Evolutionary conservation across 1,139 yeast genomes (phyloP).

Genomic region (Kodamaea ohmeri): DNA sequence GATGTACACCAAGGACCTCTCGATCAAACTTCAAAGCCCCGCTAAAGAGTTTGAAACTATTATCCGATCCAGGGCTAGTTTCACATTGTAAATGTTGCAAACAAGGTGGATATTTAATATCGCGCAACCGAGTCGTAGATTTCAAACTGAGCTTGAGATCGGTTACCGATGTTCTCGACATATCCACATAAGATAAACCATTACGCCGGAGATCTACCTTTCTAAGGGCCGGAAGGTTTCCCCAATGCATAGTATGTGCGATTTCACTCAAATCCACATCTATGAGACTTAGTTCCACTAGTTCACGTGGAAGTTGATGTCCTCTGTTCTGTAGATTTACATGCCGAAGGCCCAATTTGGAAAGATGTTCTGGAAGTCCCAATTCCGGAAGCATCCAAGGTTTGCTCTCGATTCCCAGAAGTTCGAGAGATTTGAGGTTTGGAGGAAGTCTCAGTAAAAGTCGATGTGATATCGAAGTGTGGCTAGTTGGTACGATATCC

Average conservation of each 20-base stretch:
- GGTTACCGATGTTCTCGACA: slow-evolving; percentile 1
- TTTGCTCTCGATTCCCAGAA: slow-evolving; percentile 3
- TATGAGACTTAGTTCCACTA: neutral
- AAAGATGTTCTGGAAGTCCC: slow-evolving; percentile 2
- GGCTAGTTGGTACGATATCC: neutral
- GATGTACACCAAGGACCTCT: slow-evolving; percentile 5
- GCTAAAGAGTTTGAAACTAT: slow-evolving; percentile 5
- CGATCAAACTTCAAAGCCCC: slow-evolving; percentile 4
- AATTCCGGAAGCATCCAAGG: slow-evolving; percentile 5
- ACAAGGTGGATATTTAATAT: slow-evolving; percentile 2
- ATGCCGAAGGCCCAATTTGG: slow-evolving; percentile 1
- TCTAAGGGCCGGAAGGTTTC: slow-evolving; percentile 1
- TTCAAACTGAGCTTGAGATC: slow-evolving; percentile 5
- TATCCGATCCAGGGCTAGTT: neutral
- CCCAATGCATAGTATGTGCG: neutral
- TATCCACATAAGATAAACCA: slow-evolving; percentile 4
- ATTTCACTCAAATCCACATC: slow-evolving; percentile 2
- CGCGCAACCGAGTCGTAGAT: slow-evolving; percentile 3
- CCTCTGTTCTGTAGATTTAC: slow-evolving; percentile 3
- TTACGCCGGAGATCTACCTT: slow-evolving; percentile 3
- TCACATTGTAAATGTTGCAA: slow-evolving; percentile 2
- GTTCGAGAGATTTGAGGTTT: neutral
- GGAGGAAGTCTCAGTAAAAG: slow-evolving; percentile 2
- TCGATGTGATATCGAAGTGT: neutral
- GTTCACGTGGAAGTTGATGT: neutral